Conservation (phyloP, 2,329 filamentous ascomycete genomes). For the Zymoseptoria tritici region DNA sequence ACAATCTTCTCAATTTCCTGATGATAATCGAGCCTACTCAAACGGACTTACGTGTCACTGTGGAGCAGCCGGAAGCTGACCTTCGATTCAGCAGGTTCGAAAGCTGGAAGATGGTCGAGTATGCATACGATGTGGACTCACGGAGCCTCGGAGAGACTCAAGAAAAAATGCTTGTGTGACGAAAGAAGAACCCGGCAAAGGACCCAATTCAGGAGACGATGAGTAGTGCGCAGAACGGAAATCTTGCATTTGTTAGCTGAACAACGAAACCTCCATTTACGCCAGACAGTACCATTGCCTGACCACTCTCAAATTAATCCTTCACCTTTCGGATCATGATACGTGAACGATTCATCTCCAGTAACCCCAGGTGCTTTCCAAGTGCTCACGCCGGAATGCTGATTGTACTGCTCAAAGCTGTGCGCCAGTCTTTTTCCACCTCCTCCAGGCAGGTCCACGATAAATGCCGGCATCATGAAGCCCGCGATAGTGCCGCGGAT, state of each 20-base stretch:
- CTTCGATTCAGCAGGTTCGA: not conserved
- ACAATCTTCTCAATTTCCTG: conserved; percentile 24
- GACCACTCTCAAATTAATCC: not conserved
- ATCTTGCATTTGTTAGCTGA: not conserved
- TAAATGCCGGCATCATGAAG: conserved; percentile 56
- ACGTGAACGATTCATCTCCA: conserved; percentile 44
- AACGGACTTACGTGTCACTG: not conserved
- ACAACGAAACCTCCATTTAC: not conserved
- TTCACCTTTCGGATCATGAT: conserved; percentile 45
- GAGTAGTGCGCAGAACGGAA: no score
- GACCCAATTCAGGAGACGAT: no score
- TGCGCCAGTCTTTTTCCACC: conserved; percentile 56
- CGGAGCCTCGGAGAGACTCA: no score
- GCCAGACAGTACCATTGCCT: not conserved
- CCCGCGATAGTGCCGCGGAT: conserved; percentile 55
- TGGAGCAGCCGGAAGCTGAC: not conserved
- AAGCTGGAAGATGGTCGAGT: not conserved
- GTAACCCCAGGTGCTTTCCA: conserved; percentile 51
- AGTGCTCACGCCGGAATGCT: conserved; percentile 45
- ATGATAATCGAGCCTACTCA: not conserved
- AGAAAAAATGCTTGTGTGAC: no score
- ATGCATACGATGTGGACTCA: no score
- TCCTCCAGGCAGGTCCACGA: conserved; percentile 56
- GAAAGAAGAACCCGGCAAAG: no score
- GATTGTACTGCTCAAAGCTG: conserved; percentile 48